Percentiles rank a stretch among this genome's conserved stretches.
Evolutionary conservation across 495 filamentous ascomycete species (phyloP).

Genomic region (Ascodesmis nigricans): DNA sequence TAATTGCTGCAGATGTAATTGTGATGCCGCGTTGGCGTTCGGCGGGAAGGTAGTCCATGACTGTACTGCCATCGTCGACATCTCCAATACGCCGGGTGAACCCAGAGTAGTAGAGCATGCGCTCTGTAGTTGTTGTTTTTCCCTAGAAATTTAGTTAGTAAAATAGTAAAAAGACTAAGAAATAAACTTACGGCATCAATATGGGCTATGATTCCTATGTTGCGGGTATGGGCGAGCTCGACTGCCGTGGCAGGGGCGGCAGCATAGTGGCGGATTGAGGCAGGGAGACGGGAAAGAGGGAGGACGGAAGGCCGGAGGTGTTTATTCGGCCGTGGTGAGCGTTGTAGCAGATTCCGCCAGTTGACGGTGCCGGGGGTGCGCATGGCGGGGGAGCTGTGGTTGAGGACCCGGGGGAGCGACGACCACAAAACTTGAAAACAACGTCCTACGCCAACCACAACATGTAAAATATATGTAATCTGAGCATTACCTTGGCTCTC

Average conservation of each 20-base stretch:
- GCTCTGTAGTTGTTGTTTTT: slow-evolving; percentile 97
- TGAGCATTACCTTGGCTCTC: no score
- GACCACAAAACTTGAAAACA: no score
- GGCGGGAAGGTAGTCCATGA: slow-evolving; percentile 91
- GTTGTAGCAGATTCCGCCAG: no score
- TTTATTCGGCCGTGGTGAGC: no score
- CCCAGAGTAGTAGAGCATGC: slow-evolving; percentile 96
- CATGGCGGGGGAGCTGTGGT: no score
- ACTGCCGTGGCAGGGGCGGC: slow-evolving; percentile 6
- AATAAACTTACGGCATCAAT: slow-evolving; percentile 61
- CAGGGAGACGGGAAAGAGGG: no score
- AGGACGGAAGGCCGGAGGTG: no score
- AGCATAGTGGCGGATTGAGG: no score
- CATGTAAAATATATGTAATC: no score
- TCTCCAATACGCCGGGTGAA: slow-evolving; percentile 68
- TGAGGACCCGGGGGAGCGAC: no score
- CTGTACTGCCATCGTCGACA: slow-evolving; percentile 91
- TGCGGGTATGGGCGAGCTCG: slow-evolving; percentile 42
- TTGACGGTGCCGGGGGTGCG: no score
- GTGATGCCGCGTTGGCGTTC: slow-evolving; percentile 89
- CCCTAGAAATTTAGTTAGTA: slow-evolving; percentile 31
- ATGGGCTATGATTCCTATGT: slow-evolving; percentile 98
- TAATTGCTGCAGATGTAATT: slow-evolving; percentile 93
- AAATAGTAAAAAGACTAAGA: slow-evolving; percentile 3
- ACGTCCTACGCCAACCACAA: no score